A percentile compares a stretch with the other conserved stretches of the same genome.
These are phyloP conservation scores for Neoconidiobolus thromboides DNA, from an alignment of 371 early-diverging fungal species.

Conservation along the genomic window DNA sequence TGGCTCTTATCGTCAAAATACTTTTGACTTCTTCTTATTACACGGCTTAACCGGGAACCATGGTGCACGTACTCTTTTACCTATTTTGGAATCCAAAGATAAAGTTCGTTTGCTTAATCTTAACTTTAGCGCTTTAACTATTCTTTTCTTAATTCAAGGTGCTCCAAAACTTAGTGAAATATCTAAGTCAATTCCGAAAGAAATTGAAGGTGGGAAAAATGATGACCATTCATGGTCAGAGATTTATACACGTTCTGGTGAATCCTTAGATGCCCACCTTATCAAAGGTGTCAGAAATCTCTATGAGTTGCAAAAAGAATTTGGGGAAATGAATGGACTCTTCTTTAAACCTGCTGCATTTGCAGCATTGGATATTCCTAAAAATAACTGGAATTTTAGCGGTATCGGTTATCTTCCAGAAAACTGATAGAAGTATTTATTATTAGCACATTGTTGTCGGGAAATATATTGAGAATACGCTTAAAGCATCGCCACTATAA, in stretches of 20 bases:
- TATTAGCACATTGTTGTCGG: no score
- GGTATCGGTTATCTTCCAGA: neutral
- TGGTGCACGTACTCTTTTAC: neutral
- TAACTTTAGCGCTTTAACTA: neutral
- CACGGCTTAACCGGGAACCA: constrained; percentile 5
- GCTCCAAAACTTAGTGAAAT: neutral
- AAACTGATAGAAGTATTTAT: no score
- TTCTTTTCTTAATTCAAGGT: neutral
- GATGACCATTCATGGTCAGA: neutral
- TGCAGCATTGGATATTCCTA: neutral
- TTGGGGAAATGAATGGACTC: neutral
- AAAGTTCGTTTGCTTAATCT: neutral
- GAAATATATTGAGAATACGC: no score
- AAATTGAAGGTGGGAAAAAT: neutral
- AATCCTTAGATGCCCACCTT: neutral
- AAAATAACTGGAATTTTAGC: constrained; percentile 1
- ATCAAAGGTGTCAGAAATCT: constrained; percentile 2
- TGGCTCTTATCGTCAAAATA: neutral
- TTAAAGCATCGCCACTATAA: no score
- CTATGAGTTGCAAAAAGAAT: neutral
- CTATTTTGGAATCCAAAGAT: neutral
- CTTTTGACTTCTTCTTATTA: constrained; percentile 5
- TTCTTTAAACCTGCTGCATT: neutral
- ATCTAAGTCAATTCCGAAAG: no score
- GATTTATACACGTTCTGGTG: no score